A percentile compares a stretch with the other conserved stretches of the same genome.
Evolutionary conservation across 2,329 filamentous ascomycete genomes (phyloP).

Genomic region (Orbilia brochopaga): DNA sequence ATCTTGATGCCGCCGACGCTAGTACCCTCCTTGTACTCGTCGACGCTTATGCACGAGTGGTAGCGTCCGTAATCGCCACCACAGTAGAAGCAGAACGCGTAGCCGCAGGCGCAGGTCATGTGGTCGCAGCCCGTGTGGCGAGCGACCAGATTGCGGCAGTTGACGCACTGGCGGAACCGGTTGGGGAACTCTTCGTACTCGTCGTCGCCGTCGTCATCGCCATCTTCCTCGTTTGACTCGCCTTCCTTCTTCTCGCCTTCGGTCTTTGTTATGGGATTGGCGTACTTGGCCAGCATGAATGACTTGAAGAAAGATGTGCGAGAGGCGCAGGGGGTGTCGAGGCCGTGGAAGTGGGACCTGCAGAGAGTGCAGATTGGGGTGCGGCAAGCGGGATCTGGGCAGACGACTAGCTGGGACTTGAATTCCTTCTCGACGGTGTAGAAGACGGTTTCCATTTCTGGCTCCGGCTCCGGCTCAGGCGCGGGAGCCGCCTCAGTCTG

Average conservation of each 20-base stretch:
- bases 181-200: constrained; percentile 48
- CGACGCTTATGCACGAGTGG: constrained; percentile 35
- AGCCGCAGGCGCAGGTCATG: constrained; percentile 45
- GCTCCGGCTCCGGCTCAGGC: not conserved
- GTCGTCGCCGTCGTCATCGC: constrained; percentile 14
- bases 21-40: constrained; percentile 31
- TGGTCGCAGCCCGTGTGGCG: constrained; percentile 46
- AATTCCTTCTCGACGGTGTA: constrained; percentile 31
- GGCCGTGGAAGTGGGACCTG: constrained; percentile 44
- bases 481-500: not conserved
- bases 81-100: constrained; percentile 46
- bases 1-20: constrained; percentile 44
- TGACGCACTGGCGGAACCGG: constrained; percentile 44
- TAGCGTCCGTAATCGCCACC: constrained; percentile 43
- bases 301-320: constrained; percentile 30
- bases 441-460: constrained; percentile 10
- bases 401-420: constrained; percentile 35
- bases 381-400: constrained; percentile 22
- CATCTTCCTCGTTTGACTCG: not conserved
- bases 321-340: constrained; percentile 38
- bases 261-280: constrained; percentile 11
- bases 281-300: constrained; percentile 38
- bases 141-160: constrained; percentile 39
- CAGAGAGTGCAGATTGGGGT: constrained; percentile 41
- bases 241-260: constrained; percentile 8